A percentile compares a stretch with the other conserved stretches of the same genome.
Conservation (phyloP, 2,329 filamentous ascomycete species). For the Aspergillus carbonarius region DNA sequence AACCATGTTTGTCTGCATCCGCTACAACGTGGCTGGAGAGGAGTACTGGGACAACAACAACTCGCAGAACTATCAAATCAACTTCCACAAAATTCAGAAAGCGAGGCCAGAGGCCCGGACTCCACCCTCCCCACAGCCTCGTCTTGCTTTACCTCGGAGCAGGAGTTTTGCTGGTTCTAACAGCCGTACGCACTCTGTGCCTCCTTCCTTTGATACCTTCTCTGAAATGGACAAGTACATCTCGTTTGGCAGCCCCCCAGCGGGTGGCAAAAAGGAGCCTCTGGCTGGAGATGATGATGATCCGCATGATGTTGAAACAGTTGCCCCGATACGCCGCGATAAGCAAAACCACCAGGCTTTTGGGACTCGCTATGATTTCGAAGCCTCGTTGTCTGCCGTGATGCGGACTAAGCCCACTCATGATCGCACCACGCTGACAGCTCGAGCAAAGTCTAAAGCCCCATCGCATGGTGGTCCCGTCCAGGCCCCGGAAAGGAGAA, state of each 20-base stretch:
- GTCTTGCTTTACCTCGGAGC: slow-evolving; percentile 65
- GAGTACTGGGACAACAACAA: slow-evolving; percentile 97
- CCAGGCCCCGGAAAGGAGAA: slow-evolving; percentile 11
- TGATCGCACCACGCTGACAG: slow-evolving; percentile 59
- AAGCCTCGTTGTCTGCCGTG: slow-evolving; percentile 82
- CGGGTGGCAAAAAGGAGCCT: slow-evolving; percentile 65
- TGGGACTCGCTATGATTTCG: slow-evolving; percentile 92
- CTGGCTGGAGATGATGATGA: slow-evolving; percentile 66
- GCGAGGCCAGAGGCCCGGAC: slow-evolving; percentile 44
- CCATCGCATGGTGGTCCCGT: slow-evolving; percentile 11
- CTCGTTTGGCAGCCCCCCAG: slow-evolving; percentile 58
- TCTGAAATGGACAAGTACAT: slow-evolving; percentile 58
- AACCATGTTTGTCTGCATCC: slow-evolving; percentile 87
- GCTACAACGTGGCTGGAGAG: slow-evolving; percentile 77
- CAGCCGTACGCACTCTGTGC: slow-evolving; percentile 53
- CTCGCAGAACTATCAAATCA: slow-evolving; percentile 84
- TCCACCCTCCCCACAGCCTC: slow-evolving; percentile 49
- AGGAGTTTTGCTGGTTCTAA: slow-evolving; percentile 55
- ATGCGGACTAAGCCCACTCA: slow-evolving; percentile 67
- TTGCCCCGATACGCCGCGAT: slow-evolving; percentile 49
- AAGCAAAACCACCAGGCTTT: slow-evolving; percentile 68
- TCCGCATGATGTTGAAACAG: slow-evolving; percentile 64
- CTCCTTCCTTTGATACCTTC: slow-evolving; percentile 68
- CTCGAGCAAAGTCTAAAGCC: slow-evolving; percentile 56
- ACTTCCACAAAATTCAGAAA: slow-evolving; percentile 79